These are phyloP conservation scores for Globisporangium nagaii DNA, from an alignment of 352 stramenopile species.

Conservation along the genomic window DNA sequence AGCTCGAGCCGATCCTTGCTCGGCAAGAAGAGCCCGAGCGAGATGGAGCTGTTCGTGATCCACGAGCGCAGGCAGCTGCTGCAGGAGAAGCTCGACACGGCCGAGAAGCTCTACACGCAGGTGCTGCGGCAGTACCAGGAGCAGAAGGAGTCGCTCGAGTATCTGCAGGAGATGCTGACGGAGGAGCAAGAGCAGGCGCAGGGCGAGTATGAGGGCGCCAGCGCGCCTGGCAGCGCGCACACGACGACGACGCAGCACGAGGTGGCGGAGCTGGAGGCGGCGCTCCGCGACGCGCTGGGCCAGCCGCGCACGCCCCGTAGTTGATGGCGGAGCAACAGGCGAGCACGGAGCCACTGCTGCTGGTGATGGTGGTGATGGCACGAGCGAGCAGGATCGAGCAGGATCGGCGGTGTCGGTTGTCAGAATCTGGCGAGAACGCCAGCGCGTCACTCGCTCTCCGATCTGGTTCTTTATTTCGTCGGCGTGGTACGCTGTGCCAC, in stretches of 20 bases:
- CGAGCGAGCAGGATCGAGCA: too few species aligned
- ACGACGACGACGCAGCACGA: slow-evolving; percentile 25
- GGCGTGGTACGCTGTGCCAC: too few species aligned
- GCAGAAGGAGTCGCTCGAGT: slow-evolving; percentile 56
- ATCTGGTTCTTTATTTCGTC: too few species aligned
- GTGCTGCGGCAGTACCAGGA: slow-evolving; percentile 64
- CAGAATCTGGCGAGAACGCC: too few species aligned
- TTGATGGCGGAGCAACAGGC: too few species aligned
- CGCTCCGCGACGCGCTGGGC: slow-evolving; percentile 43
- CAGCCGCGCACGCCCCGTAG: neutral
- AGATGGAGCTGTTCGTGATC: slow-evolving; percentile 24
- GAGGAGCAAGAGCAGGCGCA: slow-evolving; percentile 34
- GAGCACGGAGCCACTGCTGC: too few species aligned
- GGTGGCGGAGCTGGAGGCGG: slow-evolving; percentile 16
- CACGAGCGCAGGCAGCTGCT: slow-evolving; percentile 38
- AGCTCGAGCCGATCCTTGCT: slow-evolving; percentile 28
- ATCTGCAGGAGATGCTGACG: slow-evolving; percentile 48
- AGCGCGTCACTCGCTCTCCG: too few species aligned
- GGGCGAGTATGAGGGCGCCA: slow-evolving; percentile 17
- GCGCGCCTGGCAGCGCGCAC: neutral
- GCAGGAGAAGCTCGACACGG: slow-evolving; percentile 57
- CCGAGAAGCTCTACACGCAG: slow-evolving; percentile 69
- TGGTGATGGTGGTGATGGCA: too few species aligned
- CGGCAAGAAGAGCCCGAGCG: slow-evolving; percentile 10
- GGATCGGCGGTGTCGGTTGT: too few species aligned